These are phyloP conservation scores for Raddia guianensis DNA, from an alignment of 176 grass and related monocot species.

Conservation along the genomic window DNA sequence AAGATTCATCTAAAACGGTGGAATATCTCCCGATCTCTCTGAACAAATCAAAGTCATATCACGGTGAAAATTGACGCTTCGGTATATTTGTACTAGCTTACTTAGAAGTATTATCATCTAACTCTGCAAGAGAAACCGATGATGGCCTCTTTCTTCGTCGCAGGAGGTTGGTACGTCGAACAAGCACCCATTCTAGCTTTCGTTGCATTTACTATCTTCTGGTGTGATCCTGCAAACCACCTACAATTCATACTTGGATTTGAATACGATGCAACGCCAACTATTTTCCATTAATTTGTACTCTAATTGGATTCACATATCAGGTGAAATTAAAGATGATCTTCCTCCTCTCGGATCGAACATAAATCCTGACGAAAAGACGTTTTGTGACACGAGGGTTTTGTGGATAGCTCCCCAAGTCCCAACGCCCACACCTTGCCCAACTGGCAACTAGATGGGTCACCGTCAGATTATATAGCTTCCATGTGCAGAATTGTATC, in stretches of 20 bases:
- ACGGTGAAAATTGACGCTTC: too few relatives aligned
- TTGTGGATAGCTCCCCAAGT: not conserved
- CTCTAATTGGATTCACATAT: not conserved
- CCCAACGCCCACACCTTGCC: not conserved
- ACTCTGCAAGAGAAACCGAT: not conserved
- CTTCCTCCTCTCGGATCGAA: not conserved
- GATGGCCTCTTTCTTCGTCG: not conserved
- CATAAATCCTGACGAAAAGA: not conserved
- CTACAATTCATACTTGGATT: not conserved
- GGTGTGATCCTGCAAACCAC: not conserved
- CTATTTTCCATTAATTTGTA: not conserved
- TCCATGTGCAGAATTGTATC: not conserved
- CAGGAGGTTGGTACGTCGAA: not conserved
- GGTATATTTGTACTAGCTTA: too few relatives aligned
- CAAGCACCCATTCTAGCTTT: not conserved
- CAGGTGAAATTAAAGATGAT: not conserved
- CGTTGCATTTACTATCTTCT: not conserved
- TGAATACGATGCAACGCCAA: not conserved
- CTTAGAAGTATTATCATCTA: not conserved
- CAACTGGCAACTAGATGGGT: conserved; percentile 25
- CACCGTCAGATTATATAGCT: too few relatives aligned
- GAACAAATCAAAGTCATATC: too few relatives aligned
- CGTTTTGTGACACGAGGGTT: not conserved
- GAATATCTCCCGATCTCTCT: too few relatives aligned
- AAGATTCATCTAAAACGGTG: too few relatives aligned